A percentile compares a stretch with the other conserved stretches of the same genome.
phyloP scores from a whole-genome alignment of 495 filamentous ascomycete species.

The Penicillium cataractarum region DNA sequence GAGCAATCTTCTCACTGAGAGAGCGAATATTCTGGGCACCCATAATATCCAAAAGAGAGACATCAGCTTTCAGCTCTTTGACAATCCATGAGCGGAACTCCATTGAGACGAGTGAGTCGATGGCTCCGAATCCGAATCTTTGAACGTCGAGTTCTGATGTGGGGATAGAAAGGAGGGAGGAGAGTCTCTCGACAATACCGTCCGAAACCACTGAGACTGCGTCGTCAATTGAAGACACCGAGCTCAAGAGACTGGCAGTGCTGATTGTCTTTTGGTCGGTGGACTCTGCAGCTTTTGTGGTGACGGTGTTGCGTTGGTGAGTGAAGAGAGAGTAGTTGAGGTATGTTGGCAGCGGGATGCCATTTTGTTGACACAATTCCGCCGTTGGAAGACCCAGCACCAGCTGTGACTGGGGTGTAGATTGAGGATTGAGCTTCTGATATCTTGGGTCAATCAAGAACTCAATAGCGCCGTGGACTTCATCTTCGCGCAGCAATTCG shows the following conservation, averaged over 20 bases:
- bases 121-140: conserved; percentile 36
- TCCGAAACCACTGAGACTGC: conserved; percentile 26
- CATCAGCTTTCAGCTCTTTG: conserved; percentile 38
- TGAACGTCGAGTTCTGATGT: conserved; percentile 44
- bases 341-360: conserved; percentile 28
- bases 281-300: background rate
- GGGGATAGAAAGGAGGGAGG: conserved; percentile 35
- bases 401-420: conserved; percentile 18
- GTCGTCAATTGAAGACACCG: conserved; percentile 13
- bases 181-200: conserved; percentile 30
- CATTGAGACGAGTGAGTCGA: conserved; percentile 53
- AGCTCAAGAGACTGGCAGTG: conserved; percentile 14
- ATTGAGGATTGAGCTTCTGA: background rate
- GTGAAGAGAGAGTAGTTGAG: conserved; percentile 36
- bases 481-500: conserved; percentile 32
- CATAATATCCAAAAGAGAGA: conserved; percentile 46
- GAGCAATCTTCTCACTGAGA: conserved; percentile 31
- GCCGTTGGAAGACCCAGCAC: conserved; percentile 30
- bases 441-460: conserved; percentile 32
- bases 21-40: conserved; percentile 30
- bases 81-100: conserved; percentile 52
- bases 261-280: conserved; percentile 17
- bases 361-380: conserved; percentile 28
- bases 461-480: conserved; percentile 34
- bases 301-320: conserved; percentile 21